Conservation (phyloP, 2,329 filamentous ascomycete species). For the Stagonosporopsis vannaccii region DNA sequence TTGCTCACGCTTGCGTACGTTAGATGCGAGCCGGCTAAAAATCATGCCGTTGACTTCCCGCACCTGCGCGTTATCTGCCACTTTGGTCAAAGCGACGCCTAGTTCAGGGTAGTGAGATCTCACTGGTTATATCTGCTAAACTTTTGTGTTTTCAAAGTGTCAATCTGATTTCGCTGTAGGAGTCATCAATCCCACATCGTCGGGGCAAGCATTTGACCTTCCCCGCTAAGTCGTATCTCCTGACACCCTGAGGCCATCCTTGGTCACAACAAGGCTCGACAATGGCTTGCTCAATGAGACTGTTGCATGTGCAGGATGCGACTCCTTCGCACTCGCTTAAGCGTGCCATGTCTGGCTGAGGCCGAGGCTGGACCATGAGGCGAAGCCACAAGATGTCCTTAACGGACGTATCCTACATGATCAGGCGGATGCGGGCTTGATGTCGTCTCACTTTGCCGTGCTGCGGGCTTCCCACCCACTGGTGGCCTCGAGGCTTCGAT, state of each 20-base stretch:
- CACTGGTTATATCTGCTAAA: too few species aligned
- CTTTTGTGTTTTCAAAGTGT: too few species aligned
- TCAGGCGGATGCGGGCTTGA: slow-evolving; percentile 6
- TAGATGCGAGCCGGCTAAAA: not conserved
- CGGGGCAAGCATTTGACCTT: not conserved
- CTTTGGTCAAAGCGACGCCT: not conserved
- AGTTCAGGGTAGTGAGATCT: not conserved
- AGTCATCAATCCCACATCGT: too few species aligned
- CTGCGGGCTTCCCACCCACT: not conserved
- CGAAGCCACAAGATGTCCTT: slow-evolving; percentile 9
- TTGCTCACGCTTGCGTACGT: not conserved
- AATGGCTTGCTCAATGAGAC: not conserved
- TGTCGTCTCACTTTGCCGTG: slow-evolving; percentile 3
- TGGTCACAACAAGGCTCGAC: not conserved
- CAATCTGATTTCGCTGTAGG: too few species aligned
- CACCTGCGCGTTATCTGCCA: not conserved
- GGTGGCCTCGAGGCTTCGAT: not conserved
- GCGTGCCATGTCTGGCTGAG: not conserved
- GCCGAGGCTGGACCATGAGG: not conserved
- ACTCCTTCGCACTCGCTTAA: slow-evolving; percentile 7
- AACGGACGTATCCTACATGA: slow-evolving; percentile 7
- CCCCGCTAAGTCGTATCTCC: not conserved
- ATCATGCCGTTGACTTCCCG: not conserved
- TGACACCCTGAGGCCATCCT: not conserved
- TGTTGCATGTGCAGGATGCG: not conserved